Conservation (phyloP, 129 eudicot genomes). For the Flaveria ramosissima region DNA sequence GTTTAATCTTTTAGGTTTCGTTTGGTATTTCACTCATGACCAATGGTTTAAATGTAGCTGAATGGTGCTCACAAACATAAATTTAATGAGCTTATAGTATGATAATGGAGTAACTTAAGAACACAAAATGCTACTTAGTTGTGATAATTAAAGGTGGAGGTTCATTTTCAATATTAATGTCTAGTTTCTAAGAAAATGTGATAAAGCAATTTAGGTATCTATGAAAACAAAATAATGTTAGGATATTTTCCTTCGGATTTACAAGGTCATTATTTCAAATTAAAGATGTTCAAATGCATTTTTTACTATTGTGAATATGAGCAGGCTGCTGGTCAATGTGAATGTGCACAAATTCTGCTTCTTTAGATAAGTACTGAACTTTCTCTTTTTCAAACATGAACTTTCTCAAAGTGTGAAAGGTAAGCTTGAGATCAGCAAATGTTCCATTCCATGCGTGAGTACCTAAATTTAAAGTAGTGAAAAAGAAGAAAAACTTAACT, state of each 20-base stretch:
- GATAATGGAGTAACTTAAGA: conserved; percentile 1
- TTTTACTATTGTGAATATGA: conserved; percentile 1
- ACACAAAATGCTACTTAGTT: background rate
- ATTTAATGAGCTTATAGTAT: background rate
- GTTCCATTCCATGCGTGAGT: conserved; percentile 12
- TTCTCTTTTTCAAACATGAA: conserved; percentile 33
- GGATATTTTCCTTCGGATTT: conserved; percentile 6
- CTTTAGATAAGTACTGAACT: conserved; percentile 35
- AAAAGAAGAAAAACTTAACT: conserved; percentile 35
- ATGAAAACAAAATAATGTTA: background rate
- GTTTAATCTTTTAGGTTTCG: no score
- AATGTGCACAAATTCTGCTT: conserved; percentile 14
- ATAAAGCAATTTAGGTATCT: background rate
- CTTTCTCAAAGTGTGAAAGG: conserved; percentile 36
- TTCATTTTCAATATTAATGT: background rate
- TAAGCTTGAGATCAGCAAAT: conserved; percentile 26
- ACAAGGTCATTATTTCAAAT: background rate
- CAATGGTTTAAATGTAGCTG: background rate
- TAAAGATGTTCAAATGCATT: conserved; percentile 16
- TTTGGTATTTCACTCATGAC: no score
- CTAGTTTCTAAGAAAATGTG: background rate
- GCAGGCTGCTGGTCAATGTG: conserved; percentile 24
- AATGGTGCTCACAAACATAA: background rate
- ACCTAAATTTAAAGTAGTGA: conserved; percentile 21
- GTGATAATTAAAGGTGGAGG: no score